Conservation (phyloP, 106 monocot species). For the Allium sativum region DNA sequence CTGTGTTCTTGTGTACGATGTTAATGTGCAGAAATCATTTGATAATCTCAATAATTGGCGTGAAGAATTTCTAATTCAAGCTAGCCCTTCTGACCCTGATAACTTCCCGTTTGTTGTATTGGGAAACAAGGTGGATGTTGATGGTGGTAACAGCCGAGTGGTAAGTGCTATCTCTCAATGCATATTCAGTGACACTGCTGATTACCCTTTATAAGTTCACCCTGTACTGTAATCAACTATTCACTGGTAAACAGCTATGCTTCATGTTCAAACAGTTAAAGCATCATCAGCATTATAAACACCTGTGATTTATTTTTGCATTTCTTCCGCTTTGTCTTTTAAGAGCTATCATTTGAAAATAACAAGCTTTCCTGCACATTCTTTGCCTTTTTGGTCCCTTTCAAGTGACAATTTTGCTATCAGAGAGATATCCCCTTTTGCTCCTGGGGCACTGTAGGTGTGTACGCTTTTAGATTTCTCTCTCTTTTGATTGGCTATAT, state of each 20-base stretch:
- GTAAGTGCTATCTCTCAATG: constrained; percentile 23
- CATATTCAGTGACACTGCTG: not conserved
- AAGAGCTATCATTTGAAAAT: too few relatives aligned
- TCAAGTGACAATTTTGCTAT: too few relatives aligned
- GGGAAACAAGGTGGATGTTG: constrained; percentile 84
- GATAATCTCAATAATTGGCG: constrained; percentile 74
- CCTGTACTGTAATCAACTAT: too few relatives aligned
- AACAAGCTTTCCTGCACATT: too few relatives aligned
- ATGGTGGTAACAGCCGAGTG: constrained; percentile 77
- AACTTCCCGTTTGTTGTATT: constrained; percentile 81
- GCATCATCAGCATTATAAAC: not conserved
- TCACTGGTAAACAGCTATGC: too few relatives aligned
- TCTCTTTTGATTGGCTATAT: not conserved
- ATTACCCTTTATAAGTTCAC: not conserved
- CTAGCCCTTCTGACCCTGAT: constrained; percentile 70
- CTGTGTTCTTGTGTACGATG: constrained; percentile 81
- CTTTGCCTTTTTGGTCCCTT: too few relatives aligned
- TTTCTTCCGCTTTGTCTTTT: not conserved
- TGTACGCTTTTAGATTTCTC: not conserved
- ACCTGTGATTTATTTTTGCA: not conserved
- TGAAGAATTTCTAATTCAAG: constrained; percentile 77
- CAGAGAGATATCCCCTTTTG: too few relatives aligned
- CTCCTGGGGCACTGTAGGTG: too few relatives aligned
- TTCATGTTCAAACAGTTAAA: not conserved
- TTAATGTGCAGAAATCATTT: constrained; percentile 65